A percentile compares a stretch with the other conserved stretches of the same genome.
Conservation (phyloP, 257 asterid genomes). For the Phtheirospermum japonicum region DNA sequence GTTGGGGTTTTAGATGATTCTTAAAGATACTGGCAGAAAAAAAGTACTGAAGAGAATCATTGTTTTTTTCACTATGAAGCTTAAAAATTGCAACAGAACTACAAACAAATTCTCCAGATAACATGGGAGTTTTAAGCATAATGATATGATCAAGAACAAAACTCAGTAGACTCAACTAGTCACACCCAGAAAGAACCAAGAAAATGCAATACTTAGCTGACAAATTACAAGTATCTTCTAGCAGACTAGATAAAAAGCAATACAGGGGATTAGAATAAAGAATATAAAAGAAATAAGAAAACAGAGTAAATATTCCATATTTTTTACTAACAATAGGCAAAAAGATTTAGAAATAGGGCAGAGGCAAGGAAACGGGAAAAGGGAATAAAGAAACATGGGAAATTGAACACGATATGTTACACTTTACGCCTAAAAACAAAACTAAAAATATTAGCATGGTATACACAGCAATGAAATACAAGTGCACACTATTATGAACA, state of each 20-base stretch:
- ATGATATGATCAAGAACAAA: background rate
- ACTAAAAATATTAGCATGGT: background rate
- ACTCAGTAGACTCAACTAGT: background rate
- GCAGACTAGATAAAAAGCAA: slow-evolving; percentile 10
- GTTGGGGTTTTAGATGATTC: background rate
- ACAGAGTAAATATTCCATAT: background rate
- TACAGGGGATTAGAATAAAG: background rate
- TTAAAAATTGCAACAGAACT: slow-evolving; percentile 3
- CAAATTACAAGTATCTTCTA: background rate
- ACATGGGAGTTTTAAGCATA: background rate
- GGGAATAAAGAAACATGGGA: background rate
- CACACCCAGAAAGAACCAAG: slow-evolving; percentile 2
- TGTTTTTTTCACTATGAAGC: slow-evolving; percentile 4
- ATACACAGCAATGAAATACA: slow-evolving; percentile 10
- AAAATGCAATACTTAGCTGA: background rate
- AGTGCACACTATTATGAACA: background rate
- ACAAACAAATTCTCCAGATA: slow-evolving; percentile 6
- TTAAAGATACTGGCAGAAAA: background rate
- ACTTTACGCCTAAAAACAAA: slow-evolving; percentile 10
- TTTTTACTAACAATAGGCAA: background rate
- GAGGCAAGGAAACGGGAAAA: slow-evolving; percentile 3
- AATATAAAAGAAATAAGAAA: background rate
- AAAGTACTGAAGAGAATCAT: slow-evolving; percentile 1
- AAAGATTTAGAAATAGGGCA: slow-evolving; percentile 20
- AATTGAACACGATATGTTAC: background rate